A percentile compares a stretch with the other conserved stretches of the same genome.
phyloP scores from a whole-genome alignment of 164 flowering plant species.

The Chimonanthus praecox region DNA sequence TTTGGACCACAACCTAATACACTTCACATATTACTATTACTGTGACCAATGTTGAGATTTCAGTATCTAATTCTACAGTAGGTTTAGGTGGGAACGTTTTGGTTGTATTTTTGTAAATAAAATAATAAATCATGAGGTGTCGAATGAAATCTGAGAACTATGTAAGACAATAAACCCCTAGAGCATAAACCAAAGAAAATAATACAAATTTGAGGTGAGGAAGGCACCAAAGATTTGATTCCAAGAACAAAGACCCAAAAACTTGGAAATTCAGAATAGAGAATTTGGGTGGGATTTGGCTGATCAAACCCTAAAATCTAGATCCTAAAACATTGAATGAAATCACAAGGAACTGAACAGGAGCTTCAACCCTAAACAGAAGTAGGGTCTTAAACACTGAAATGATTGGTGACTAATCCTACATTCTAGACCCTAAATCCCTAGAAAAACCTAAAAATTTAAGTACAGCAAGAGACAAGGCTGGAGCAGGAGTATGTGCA shows the following conservation, averaged over 20 bases:
- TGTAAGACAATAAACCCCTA: not conserved
- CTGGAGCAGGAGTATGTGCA: constrained; percentile 34
- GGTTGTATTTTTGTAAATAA: not conserved
- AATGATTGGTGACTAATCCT: not conserved
- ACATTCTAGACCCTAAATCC: not conserved
- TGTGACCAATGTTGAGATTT: not conserved
- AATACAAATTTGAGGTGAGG: not conserved
- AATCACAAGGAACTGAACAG: not conserved
- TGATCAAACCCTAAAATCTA: not conserved
- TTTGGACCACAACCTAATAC: not conserved
- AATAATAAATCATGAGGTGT: not conserved
- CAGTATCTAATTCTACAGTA: not conserved
- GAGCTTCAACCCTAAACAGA: not conserved
- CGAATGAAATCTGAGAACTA: not conserved
- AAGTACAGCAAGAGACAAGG: constrained; percentile 36
- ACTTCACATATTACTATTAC: not conserved
- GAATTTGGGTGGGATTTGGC: not conserved
- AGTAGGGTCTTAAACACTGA: not conserved
- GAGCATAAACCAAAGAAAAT: not conserved
- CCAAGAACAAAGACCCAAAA: not conserved
- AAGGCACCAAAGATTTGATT: not conserved
- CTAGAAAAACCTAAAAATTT: constrained; percentile 2
- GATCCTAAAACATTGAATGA: not conserved
- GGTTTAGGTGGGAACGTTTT: not conserved
- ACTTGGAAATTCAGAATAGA: not conserved